Base-by-base conservation (phyloP, 345 rosid species). In the Eucalyptus globulus region DNA sequence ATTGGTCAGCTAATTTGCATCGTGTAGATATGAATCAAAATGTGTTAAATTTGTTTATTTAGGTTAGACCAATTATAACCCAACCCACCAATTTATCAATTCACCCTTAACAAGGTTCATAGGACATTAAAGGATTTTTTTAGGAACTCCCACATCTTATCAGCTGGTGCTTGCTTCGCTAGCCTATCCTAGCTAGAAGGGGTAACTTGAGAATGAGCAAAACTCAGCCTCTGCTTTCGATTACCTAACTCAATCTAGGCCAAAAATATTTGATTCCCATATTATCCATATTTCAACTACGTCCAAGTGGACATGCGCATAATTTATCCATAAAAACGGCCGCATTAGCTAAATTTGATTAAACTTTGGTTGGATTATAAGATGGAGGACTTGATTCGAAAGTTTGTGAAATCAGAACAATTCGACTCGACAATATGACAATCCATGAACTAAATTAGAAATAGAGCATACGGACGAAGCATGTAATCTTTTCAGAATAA, bases 391-490 rank as follows among this genome's bases (percentile, higher is more conserved):
- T 76, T 37, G 15, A 10, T 19, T 76, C 2, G 9, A 76, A 37
- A 37, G 47, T 21, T 11, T 37, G 9, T 76, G 27, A 76, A 40
- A 37, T 37, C 27, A 21, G 5, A 62, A 37, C 0, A 40, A 21
- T 76, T 37, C 2, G 16, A 76, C 9, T 19, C 6, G 2, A 22
- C 4, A 17, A 34, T 72, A 34, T 3, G 1, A 72, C 2, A 72
- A 40, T 40, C 13, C 24, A 21, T 11, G 2, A 76, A 76, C 47
- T 37, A 21, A 76, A 37, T 43, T 37, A 76, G 47, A 37, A 76
- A 19, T 19, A 11, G 6, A 37, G 8, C 8, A 40, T 21, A 21
- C 0, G 27, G 47, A 21, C 1, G 1, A 11, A 37, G 47, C 2
- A 5, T 21, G 43, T 4, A 11, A 21, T 76, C 27, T 76, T 40